Evolutionary conservation across 371 early-diverging fungal genomes (phyloP), one percentile per base, ranked within the genome.

Genomic region (Mucor mucedo): DNA sequence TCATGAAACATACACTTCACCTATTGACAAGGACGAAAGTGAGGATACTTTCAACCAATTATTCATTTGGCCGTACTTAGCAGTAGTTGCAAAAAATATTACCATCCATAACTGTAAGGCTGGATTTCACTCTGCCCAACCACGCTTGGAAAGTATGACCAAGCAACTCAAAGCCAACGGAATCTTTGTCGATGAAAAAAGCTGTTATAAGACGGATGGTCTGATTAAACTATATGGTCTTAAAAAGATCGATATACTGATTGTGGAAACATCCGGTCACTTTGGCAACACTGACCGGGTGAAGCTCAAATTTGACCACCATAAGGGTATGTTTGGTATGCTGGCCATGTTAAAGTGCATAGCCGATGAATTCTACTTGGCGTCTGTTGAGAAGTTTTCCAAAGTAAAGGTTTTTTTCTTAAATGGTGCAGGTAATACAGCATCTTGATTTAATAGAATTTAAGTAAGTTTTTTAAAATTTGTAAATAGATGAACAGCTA

Each of bases 301-400:
- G 5, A 66, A 60, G 16, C 10, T 41, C 2, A 60, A 56, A 10
- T 55, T 60, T 13, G 66, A 66, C 27, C 42, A 60, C 28, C 66
- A 66, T 11, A 66, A 66, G 33, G 66, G 57, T n/a, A n/a, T 66
- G 54, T 60, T 55, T 27, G 66, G 66, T 10, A n/a, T 38, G 14
- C 54, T 66, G 30, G 49, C 66, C n/a, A 66, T 66, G 61, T 55
- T 66, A 5, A 66, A 60, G 42, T 41, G 50, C 14, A 50, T 60
- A 3, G 66, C 54, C 41, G 60, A 60, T 40, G 56, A 59, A 10
- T 65, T 32, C 38, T 40, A 13, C 16, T 60, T 57, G 11, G 59
- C 45, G 2, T 65, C 59, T 29, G 16, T 53, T 13, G 58, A 53
- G 21, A 28, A 16, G 2, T 60, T 65, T 47, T 27, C 41, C 5